Base-by-base conservation (phyloP, 805 yeast genomes). In the Candida tammaniensis region DNA sequence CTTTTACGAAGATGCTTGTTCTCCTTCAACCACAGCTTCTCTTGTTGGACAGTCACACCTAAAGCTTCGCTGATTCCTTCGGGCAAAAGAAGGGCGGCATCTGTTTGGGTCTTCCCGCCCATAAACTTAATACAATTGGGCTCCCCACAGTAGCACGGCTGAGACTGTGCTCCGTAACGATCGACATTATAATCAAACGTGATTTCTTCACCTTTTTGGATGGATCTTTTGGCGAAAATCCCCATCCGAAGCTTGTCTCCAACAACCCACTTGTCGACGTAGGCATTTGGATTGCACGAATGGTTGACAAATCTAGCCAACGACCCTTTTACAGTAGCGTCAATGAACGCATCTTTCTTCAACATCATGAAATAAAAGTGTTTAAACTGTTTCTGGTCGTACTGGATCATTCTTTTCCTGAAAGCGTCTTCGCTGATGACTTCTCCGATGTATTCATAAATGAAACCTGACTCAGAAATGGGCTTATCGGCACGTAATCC, bases 101-200 rank as follows among this genome's bases (percentile, higher is more conserved):
- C 95, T 2, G 98, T 88, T 63, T 93, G 98, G 2, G 96, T 91
- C 59, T 88, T 89, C 31, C 98, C 98, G 45, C 98, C 98, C 68
- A 91, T 77, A 46, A 83, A 82, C 21, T 97, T 96, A 27, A 87
- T 72, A 72, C 98, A 91, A 59, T 87, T 89, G 18, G 83, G 70
- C 45, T 88, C 94, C 3, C 95, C 96, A 64, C 98, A 91, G 59
- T 84, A 85, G 61, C 98, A 91, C 20, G 85, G 83, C 62, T 93
- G 98, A 10, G 94, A 87, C 39, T 80, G 82, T 2, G 97, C 95
- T 19, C 98, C 98, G 56, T 89, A 91, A 43, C 98, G 70, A 59
- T 91, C 98, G 21, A 93, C 98, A 51, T 91, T 91, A 59, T 91
- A 91, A 54, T 84, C 89, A 57, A 84, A 84, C 1, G 97, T 86